Evolutionary conservation across 1,139 yeast genomes (phyloP).

Genomic region (Geotrichum aggregatum): DNA sequence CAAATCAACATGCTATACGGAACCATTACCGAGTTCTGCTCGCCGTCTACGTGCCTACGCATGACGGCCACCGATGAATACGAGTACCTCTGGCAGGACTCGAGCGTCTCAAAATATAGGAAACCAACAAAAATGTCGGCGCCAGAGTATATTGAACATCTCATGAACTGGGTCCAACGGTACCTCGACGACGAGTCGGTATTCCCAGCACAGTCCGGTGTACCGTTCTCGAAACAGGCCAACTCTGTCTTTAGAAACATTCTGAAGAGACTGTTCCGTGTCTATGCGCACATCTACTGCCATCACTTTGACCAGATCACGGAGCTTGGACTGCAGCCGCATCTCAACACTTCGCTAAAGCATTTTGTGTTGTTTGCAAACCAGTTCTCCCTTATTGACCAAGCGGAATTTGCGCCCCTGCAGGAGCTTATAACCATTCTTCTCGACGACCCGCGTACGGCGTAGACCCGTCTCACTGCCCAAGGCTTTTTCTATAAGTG

Average conservation of each 20-base stretch:
- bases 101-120: conserved; percentile 43
- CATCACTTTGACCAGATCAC: conserved; percentile 94
- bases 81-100: conserved; percentile 93
- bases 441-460: conserved; percentile 40
- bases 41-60: conserved; percentile 85
- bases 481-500: not conserved
- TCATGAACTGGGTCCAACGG: conserved; percentile 92
- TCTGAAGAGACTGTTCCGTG: conserved; percentile 83
- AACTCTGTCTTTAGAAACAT: conserved; percentile 75
- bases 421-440: conserved; percentile 77
- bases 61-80: conserved; percentile 97
- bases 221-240: conserved; percentile 56
- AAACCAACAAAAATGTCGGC: conserved; percentile 80
- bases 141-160: conserved; percentile 86
- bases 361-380: conserved; percentile 85
- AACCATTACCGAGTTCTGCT: conserved; percentile 91
- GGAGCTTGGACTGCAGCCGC: conserved; percentile 88
- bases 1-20: conserved; percentile 97
- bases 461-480: too few relatives aligned
- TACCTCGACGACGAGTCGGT: conserved; percentile 83
- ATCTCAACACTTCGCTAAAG: conserved; percentile 87
- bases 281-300: conserved; percentile 97
- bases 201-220: conserved; percentile 87
- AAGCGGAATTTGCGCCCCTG: conserved; percentile 87
- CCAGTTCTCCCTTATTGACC: conserved; percentile 71